Base-by-base conservation (phyloP, 1,139 yeast genomes). In the Spencermartinsiella ligniputridi region DNA sequence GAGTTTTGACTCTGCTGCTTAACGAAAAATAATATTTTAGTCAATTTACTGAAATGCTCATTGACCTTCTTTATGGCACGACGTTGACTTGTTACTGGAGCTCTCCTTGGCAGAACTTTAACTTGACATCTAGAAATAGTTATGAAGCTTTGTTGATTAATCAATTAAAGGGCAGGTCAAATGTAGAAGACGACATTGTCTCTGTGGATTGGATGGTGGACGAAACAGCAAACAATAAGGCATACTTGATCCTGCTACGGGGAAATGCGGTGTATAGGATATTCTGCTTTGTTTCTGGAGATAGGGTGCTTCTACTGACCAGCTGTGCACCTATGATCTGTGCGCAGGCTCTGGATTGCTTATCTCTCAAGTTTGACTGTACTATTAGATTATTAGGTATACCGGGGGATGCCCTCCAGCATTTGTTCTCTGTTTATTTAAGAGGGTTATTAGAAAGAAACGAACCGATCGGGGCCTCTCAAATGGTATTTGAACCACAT, bases 401-500 rank as follows among this genome's bases (percentile, higher is more conserved):
- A 9, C 35, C 39, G 2, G 30, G 22, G 5, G 36, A 37, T 16
- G 25, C 40, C 17, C 34, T 44, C 15, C n/a, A 20, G 19, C 15
- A 22, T 2, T 17, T 25, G 15, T 40, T 37, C 18, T 39, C 35
- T n/a, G 17, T 21, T 5, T 44, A 44, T 25, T 11, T 40, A 17
- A 22, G 15, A 36, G 35, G 37, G 9, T 34, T 20, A n/a, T 17
- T 40, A n/a, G 30, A 34, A 12, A 29, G 24, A 3, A 20, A 35
- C 32, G 32, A 34, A 5, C 34, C 39, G 3, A 11, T 42, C 12
- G 41, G 47, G n/a, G 49, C 49, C 36, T 48, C 52, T 6, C 56
- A 54, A 30, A 35, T 55, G 37, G 43, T 55, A 2, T 53, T 49
- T 41, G 36, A 37, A 12, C 45, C 47, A 8, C 49, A 50, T 3